Evolutionary conservation across 192 early-diverging fungal genomes (phyloP), one percentile per base, ranked within the genome.

Genomic region (Entomortierella parvispora): DNA sequence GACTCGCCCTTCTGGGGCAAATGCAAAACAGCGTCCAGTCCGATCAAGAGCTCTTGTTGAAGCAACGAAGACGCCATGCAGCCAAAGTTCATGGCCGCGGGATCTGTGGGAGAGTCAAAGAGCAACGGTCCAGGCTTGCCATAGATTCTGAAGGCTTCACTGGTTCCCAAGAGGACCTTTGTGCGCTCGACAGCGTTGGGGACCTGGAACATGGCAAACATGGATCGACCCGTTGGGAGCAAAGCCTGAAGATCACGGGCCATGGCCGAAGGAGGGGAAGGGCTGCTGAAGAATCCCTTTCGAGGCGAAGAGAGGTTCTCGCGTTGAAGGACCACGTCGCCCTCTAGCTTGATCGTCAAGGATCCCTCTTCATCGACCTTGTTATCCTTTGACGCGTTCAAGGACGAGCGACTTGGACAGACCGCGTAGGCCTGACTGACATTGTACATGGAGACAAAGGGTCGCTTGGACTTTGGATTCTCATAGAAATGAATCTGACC

Each of bases 391-490:
- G 74, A 77, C 5, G 74, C 65, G 6, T 68, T 68, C 11, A 77
- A 46, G 10, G 65, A 64, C 8, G 66, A 77, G 20, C 66, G 74
- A 26, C 60, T 68, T 23, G 86, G 88, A 61, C 83, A 89, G 32
- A 88, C 71, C 0, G 85, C 84, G 26, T 89, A 89, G 4, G 83
- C 84, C 32, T 87, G 82, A 18, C 81, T 79, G 58, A 89, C 82
- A 45, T 86, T 85, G 43, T 81, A 71, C 56, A 89, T 62, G 18
- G 80, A 83, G 31, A 85, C 65, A 18, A 79, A 69, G 11, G 87
- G 85, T 9, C 62, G 57, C 66, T 84, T 89, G 10, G 82, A 65
- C 58, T 85, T 89, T 45, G 77, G 77, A 32, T 65, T 69, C 44
- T 85, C 84, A 44, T 82, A 89, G 52, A 89, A 85, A 25, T 81